Evolutionary conservation across 495 filamentous ascomycete genomes (phyloP).

Genomic region (Xylaria grammica): DNA sequence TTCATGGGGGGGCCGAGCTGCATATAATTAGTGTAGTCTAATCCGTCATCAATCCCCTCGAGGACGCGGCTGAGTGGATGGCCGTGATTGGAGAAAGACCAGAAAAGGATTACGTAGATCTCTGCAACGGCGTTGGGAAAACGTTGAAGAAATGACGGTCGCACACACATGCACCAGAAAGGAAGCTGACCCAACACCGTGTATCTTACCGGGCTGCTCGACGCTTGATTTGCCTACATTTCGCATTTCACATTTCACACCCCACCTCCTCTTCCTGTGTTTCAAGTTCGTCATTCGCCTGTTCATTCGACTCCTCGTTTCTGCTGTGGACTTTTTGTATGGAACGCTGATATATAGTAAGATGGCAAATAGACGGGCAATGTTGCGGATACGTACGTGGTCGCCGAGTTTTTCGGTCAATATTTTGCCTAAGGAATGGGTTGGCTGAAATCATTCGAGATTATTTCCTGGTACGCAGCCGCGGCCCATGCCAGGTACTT

Average conservation of each 20-base stretch:
- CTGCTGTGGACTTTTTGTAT: slow-evolving; percentile 6
- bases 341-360: slow-evolving; percentile 13
- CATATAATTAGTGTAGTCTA: too few relatives aligned
- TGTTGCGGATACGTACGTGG: slow-evolving; percentile 14
- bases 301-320: background rate
- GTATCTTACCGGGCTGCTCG: too few relatives aligned
- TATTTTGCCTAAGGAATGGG: slow-evolving; percentile 10
- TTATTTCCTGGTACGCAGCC: slow-evolving; percentile 4
- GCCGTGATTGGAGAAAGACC: background rate
- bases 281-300: slow-evolving; percentile 10
- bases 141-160: background rate
- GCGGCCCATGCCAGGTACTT: background rate
- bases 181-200: background rate
- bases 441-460: slow-evolving; percentile 14
- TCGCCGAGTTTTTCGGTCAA: slow-evolving; percentile 24
- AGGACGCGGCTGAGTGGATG: background rate
- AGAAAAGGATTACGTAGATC: background rate
- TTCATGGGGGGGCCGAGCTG: too few relatives aligned
- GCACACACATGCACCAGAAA: background rate
- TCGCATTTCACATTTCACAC: background rate
- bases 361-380: slow-evolving; percentile 4
- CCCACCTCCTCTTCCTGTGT: slow-evolving; percentile 7
- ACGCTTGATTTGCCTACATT: too few relatives aligned
- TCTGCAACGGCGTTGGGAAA: background rate
- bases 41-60: background rate